phyloP scores from a whole-genome alignment of 805 yeast genomes.

The Candida odintsovae region DNA sequence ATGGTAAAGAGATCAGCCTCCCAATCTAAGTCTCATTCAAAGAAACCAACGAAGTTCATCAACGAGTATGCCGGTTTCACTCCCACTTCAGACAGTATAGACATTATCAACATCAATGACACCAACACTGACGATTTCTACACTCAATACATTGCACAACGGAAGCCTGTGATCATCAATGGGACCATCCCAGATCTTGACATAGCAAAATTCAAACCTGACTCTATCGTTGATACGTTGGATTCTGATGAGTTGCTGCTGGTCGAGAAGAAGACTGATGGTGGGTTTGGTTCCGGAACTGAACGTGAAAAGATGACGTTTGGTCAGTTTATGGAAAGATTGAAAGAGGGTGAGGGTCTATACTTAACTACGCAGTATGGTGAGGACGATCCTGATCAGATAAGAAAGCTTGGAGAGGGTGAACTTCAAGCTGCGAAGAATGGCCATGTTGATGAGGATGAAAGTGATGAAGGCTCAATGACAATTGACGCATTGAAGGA shows the following conservation, averaged over 20 bases:
- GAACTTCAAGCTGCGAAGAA: slow-evolving; percentile 13
- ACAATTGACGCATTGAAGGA: background rate
- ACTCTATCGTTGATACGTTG: slow-evolving; percentile 32
- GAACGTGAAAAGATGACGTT: slow-evolving; percentile 46
- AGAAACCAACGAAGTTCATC: slow-evolving; percentile 1
- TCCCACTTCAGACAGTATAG: slow-evolving; percentile 2
- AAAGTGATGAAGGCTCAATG: slow-evolving; percentile 1
- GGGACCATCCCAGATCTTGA: slow-evolving; percentile 33
- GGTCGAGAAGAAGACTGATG: slow-evolving; percentile 51
- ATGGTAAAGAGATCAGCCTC: slow-evolving; percentile 6
- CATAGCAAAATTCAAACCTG: slow-evolving; percentile 28
- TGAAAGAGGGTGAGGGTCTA: slow-evolving; percentile 37
- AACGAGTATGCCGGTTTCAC: slow-evolving; percentile 11
- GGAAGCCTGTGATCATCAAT: slow-evolving; percentile 43
- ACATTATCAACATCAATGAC: slow-evolving; percentile 1
- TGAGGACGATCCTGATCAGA: slow-evolving; percentile 36
- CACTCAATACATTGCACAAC: slow-evolving; percentile 11
- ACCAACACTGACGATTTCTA: slow-evolving; percentile 8
- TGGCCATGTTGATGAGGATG: slow-evolving; percentile 5
- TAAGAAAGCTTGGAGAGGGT: slow-evolving; percentile 19
- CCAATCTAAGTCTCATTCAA: background rate
- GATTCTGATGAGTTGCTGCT: slow-evolving; percentile 34
- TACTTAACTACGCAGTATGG: slow-evolving; percentile 69
- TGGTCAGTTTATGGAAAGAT: slow-evolving; percentile 38
- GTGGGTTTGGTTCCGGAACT: slow-evolving; percentile 68